phyloP scores from a whole-genome alignment of 345 rosid genomes.

The Lepidium africanum region DNA sequence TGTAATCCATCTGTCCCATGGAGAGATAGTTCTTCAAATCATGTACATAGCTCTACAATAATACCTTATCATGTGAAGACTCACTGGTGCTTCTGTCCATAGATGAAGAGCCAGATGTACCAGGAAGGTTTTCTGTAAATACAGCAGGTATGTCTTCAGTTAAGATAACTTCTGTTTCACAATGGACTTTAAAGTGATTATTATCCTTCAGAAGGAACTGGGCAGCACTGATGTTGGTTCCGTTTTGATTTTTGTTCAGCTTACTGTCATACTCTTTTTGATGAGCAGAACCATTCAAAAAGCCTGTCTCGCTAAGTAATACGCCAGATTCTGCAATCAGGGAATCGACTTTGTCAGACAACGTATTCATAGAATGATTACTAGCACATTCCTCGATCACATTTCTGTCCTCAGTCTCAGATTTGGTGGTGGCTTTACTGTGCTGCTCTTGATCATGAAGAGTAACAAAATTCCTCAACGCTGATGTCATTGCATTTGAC shows the following conservation, averaged over 20 bases:
- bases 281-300: slow-evolving; percentile 23
- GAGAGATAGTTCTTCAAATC: background rate
- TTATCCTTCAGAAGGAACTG: background rate
- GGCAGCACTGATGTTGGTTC: slow-evolving; percentile 22
- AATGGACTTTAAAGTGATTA: slow-evolving; percentile 6
- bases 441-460: slow-evolving; percentile 28
- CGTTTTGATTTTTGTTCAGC: slow-evolving; percentile 25
- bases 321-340: slow-evolving; percentile 28
- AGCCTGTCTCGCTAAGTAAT: slow-evolving; percentile 17
- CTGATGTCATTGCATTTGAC: slow-evolving; percentile 26
- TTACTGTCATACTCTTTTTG: slow-evolving; percentile 28
- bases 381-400: slow-evolving; percentile 12
- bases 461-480: slow-evolving; percentile 22
- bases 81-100: slow-evolving; percentile 21
- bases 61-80: slow-evolving; percentile 37
- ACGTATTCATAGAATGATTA: slow-evolving; percentile 15
- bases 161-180: slow-evolving; percentile 24
- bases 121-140: slow-evolving; percentile 25
- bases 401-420: slow-evolving; percentile 27
- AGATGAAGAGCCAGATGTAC: slow-evolving; percentile 28
- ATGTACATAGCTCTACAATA: slow-evolving; percentile 2
- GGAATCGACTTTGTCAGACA: slow-evolving; percentile 19
- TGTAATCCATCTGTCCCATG: background rate
- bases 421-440: background rate
- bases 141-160: slow-evolving; percentile 26